Evolutionary conservation across 2,329 filamentous ascomycete genomes (phyloP), one percentile per base, ranked within the genome.

Genomic region (Colletotrichum salicis): DNA sequence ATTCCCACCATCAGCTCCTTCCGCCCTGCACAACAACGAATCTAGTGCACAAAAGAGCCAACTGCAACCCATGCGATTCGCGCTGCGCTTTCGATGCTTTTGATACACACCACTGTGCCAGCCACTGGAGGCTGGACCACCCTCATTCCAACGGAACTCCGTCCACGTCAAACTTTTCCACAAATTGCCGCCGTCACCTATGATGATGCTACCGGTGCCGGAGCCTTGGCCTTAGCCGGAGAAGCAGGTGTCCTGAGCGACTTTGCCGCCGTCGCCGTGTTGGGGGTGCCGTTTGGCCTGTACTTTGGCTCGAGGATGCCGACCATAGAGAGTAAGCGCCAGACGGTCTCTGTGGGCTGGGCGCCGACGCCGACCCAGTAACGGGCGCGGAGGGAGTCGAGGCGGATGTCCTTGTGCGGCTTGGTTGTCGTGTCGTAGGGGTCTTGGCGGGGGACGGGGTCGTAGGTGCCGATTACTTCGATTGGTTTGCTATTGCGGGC

Each of bases 281-380:
- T 74, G 60, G 48, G n/a, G 37, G 60, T 41, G 12, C 73, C 74
- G 24, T 74, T 64, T 58, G 70, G 60, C 37, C 57, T 57, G 37
- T 81, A 83, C 72, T 79, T 79, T 10, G 83, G 83, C 72, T 83
- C 79, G 61, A 84, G 73, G 4, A 84, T 75, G n/a, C 83, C 83
- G 72, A 84, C 94, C 94, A 97, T 92, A 67, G 89, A 89, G 76
- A 99, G 85, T 77, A 98, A 82, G 80, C 94, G 88, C 95, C 95
- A 97, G 45, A 93, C 94, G 3, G 94, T 91, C 76, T 98, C 94
- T 74, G 93, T 95, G 11, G 96, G 96, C 84, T 99, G 96, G 67
- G 96, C 96, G 1, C 96, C 96, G 4, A 98, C 96, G 80, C 96
- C 96, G 45, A 99, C 88, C 96, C 96, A 99, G 85, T 99, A 99